Evolutionary conservation across 768 basidiomycete species (phyloP).

Genomic region (Lentinula boryana): DNA sequence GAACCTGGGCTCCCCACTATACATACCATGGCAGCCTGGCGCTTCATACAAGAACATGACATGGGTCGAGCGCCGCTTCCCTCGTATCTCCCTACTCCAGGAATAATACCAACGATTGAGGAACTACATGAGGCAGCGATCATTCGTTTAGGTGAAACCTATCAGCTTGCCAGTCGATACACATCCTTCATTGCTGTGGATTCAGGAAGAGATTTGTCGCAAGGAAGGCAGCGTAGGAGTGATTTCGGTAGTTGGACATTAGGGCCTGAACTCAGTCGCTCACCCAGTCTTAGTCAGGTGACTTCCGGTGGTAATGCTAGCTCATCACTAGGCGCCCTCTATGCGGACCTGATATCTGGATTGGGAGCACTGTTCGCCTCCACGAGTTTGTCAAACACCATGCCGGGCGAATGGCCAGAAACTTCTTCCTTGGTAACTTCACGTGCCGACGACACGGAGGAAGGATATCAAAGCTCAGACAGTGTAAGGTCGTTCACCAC

Average conservation of each 20-base stretch:
- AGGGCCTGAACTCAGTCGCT: neutral
- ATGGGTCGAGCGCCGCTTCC: slow-evolving; percentile 28
- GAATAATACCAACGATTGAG: slow-evolving; percentile 15
- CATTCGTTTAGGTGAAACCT: slow-evolving; percentile 41
- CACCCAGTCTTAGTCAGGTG: neutral
- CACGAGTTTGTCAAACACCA: slow-evolving; percentile 2
- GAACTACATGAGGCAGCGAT: slow-evolving; percentile 38
- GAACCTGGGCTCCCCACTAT: slow-evolving; percentile 30
- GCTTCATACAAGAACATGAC: slow-evolving; percentile 47
- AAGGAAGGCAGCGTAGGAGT: neutral
- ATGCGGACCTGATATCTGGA: neutral
- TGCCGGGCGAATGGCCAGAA: slow-evolving; percentile 18
- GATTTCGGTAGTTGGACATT: slow-evolving; percentile 2
- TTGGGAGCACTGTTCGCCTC: neutral
- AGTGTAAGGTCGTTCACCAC: slow-evolving; percentile 37
- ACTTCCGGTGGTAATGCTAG: neutral
- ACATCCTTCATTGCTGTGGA: slow-evolving; percentile 58
- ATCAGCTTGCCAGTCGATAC: slow-evolving; percentile 43
- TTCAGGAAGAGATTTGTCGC: slow-evolving; percentile 16
- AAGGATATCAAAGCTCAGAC: slow-evolving; percentile 21
- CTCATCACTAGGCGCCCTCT: neutral
- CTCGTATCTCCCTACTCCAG: slow-evolving; percentile 16
- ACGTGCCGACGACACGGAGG: slow-evolving; percentile 15
- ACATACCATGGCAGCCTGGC: slow-evolving; percentile 50
- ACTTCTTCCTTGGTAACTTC: slow-evolving; percentile 6